These are phyloP conservation scores for Xylariaceae sp. DNA, from an alignment of 2,329 filamentous ascomycete genomes.

Conservation along the genomic window DNA sequence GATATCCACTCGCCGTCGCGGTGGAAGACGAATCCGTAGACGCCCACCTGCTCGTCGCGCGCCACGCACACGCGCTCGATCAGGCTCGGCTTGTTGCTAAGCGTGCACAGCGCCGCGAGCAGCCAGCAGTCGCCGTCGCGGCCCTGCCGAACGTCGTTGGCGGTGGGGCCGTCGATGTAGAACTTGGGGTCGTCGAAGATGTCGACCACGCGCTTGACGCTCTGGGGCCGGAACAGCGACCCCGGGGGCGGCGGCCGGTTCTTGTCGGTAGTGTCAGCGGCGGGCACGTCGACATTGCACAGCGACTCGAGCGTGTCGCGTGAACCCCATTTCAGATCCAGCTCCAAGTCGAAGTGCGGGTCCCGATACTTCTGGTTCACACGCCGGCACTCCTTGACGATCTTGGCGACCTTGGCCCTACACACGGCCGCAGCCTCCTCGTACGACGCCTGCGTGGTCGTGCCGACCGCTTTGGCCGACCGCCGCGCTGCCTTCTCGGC, in stretches of 20 bases:
- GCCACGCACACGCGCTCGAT: slow-evolving; percentile 76
- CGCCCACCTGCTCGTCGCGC: slow-evolving; percentile 71
- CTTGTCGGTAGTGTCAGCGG: too few relatives aligned
- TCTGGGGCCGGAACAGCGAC: slow-evolving; percentile 44
- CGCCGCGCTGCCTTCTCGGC: slow-evolving; percentile 61
- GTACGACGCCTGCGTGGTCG: slow-evolving; percentile 67
- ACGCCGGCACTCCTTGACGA: slow-evolving; percentile 67
- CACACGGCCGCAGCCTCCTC: slow-evolving; percentile 73
- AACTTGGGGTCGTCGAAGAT: slow-evolving; percentile 79
- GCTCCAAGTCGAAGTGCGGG: slow-evolving; percentile 83
- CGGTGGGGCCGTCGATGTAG: slow-evolving; percentile 75
- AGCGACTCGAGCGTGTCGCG: slow-evolving; percentile 54
- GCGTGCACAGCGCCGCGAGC: slow-evolving; percentile 76
- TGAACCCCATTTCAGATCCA: slow-evolving; percentile 66
- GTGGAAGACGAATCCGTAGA: slow-evolving; percentile 85
- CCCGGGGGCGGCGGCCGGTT: too few relatives aligned
- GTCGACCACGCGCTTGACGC: slow-evolving; percentile 71
- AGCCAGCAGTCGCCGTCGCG: slow-evolving; percentile 84
- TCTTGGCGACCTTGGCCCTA: slow-evolving; percentile 63
- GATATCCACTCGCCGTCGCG: slow-evolving; percentile 75
- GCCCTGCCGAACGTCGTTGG: slow-evolving; percentile 79
- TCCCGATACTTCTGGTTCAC: slow-evolving; percentile 87
- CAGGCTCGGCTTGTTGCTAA: slow-evolving; percentile 72
- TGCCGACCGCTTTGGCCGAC: slow-evolving; percentile 54
- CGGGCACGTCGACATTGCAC: slow-evolving; percentile 35